These are phyloP conservation scores for Rhytidhysteron rufulum DNA, from an alignment of 2,329 filamentous ascomycete genomes.

Conservation along the genomic window DNA sequence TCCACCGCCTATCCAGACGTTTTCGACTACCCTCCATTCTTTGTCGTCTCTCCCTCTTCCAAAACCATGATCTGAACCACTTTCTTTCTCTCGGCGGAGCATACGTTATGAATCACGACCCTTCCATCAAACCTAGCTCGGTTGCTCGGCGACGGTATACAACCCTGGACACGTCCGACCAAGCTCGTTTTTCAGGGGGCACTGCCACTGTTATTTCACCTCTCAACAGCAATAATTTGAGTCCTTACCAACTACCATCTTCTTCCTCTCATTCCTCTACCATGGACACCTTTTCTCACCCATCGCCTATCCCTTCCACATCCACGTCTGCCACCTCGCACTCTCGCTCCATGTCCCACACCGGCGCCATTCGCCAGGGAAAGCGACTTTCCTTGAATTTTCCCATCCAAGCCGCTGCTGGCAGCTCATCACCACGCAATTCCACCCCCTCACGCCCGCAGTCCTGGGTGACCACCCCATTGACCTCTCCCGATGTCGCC, in stretches of 20 bases:
- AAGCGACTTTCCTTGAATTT: conserved; percentile 49
- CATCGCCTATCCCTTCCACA: conserved; percentile 14
- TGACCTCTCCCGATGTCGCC: conserved; percentile 21
- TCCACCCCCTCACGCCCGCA: conserved; percentile 34
- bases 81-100: conserved; percentile 18
- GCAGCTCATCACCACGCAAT: conserved; percentile 25
- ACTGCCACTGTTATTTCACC: conserved; percentile 11
- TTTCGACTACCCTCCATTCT: conserved; percentile 19
- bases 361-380: conserved; percentile 30
- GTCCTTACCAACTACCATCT: no score
- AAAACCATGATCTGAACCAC: conserved; percentile 19
- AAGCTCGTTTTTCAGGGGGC: conserved; percentile 13
- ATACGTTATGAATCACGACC: conserved; percentile 21
- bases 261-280: conserved; percentile 9
- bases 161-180: conserved; percentile 24
- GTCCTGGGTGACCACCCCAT: conserved; percentile 34
- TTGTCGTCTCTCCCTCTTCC: conserved; percentile 21
- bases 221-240: conserved; percentile 7
- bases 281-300: conserved; percentile 16
- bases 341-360: conserved; percentile 30
- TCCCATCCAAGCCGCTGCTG: conserved; percentile 41
- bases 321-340: conserved; percentile 23
- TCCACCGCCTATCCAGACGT: conserved; percentile 31
- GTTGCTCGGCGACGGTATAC: conserved; percentile 14
- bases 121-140: conserved; percentile 7